Evolutionary conservation across 2,329 filamentous ascomycete species (phyloP), one percentile per base, ranked within the genome.

Genomic region (Cercospora sp.): DNA sequence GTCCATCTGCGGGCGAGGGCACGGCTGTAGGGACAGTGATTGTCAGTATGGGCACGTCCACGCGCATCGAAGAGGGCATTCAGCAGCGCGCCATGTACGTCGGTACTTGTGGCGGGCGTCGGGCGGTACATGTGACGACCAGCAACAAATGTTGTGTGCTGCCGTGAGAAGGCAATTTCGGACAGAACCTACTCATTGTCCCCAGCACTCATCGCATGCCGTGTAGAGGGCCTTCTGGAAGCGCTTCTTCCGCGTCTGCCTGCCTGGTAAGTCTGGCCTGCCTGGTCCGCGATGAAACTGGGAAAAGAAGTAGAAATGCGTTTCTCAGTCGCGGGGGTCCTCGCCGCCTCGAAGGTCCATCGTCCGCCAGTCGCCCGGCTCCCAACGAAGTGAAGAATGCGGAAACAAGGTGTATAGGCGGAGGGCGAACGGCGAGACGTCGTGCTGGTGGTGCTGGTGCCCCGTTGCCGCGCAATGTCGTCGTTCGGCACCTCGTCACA

Each of bases 1-100:
- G 69, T 67, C 72, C 74, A 64, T 76, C 73, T 20, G 70, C 64
- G 48, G 74, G 74, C 69, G 72, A 69, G 57, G 71, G 71, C 66
- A 70, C 73, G 66, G 75, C 74, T 75, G 72, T 70, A 60, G 65
- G 67, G 64, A 74, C 68, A 69, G 70, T 69, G 45, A 63, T 62
- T 68, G 67, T 73, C 67, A 74, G 75, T 72, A 73, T 69, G 65
- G 65, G 70, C 55, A 69, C 63, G 60, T 70, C 65, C 64, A 60
- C 59, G 20, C 40, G 51, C 51, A 58, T 45, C 63, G 57, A 58
- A 57, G 48, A 36, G 26, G 23, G 51, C 48, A 64, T 55, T 42
- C 51, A 64, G 63, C 45, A 59, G 51, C 60, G 45, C 51, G 40
- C 62, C 33, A 64, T 64, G 53, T 36, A 64, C 62, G 33, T 30